Conservation (phyloP, 257 asterid species). For the Cinchona pubescens region DNA sequence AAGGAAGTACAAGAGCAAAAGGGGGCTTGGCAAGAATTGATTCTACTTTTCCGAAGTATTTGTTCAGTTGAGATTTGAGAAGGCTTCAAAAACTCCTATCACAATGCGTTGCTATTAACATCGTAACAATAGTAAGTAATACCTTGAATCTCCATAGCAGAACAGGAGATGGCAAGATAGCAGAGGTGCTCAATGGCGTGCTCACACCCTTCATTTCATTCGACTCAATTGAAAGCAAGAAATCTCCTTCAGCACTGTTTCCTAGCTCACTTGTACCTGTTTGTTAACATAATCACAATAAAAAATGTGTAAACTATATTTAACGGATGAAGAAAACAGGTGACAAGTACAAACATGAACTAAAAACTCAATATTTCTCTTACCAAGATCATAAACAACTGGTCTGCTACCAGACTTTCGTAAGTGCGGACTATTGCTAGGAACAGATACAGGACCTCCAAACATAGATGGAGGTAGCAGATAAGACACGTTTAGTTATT, state of each 20-base stretch:
- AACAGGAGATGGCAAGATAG: conserved; percentile 82
- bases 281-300: conserved; percentile 15
- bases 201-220: conserved; percentile 73
- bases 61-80: neutral
- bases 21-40: neutral
- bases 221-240: conserved; percentile 43
- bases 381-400: conserved; percentile 79
- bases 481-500: conserved; percentile 25
- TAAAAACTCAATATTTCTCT: conserved; percentile 20
- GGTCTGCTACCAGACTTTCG: conserved; percentile 94
- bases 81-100: neutral
- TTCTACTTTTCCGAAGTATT: neutral
- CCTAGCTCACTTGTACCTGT: conserved; percentile 51
- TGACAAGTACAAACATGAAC: neutral
- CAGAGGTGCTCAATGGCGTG: conserved; percentile 56
- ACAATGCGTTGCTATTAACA: neutral
- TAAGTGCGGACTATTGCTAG: conserved; percentile 77
- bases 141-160: conserved; percentile 97
- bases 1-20: neutral
- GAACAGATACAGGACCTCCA: conserved; percentile 67
- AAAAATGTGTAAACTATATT: conserved; percentile 8
- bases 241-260: conserved; percentile 54
- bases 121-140: neutral
- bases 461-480: conserved; percentile 73
- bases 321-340: conserved; percentile 11